Evolutionary conservation across 768 basidiomycete genomes (phyloP).

Genomic region (Boletus sensibilis): DNA sequence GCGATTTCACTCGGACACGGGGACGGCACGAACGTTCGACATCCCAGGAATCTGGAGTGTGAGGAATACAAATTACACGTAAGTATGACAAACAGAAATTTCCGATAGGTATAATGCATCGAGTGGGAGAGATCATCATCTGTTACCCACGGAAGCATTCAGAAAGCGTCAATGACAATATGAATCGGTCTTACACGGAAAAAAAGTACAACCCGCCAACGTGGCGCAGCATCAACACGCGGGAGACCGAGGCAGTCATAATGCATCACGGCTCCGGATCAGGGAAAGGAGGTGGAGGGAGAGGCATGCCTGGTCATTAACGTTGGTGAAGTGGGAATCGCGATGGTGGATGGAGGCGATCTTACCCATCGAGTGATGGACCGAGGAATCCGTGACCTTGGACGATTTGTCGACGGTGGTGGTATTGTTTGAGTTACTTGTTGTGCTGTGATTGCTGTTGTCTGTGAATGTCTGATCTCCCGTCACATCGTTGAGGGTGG

Average conservation of each 20-base stretch:
- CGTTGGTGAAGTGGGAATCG: background rate
- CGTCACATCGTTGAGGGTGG: constrained; percentile 22
- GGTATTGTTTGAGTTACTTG: constrained; percentile 20
- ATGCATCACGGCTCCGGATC: constrained; percentile 4
- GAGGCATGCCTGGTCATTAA: background rate
- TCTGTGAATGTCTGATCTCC: constrained; percentile 19
- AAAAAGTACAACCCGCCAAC: background rate
- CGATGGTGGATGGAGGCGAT: background rate
- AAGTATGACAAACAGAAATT: background rate
- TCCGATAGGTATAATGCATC: background rate
- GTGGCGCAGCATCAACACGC: background rate
- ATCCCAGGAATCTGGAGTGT: background rate
- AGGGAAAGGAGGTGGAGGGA: background rate
- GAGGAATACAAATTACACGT: background rate
- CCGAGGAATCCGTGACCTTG: constrained; percentile 20
- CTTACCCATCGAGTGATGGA: constrained; percentile 26
- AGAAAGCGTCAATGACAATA: background rate
- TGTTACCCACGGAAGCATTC: background rate
- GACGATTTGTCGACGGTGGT: constrained; percentile 15
- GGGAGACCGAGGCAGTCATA: background rate
- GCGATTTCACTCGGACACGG: too few species aligned
- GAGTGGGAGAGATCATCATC: background rate
- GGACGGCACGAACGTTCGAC: too few species aligned
- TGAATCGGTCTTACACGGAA: background rate
- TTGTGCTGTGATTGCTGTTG: constrained; percentile 19